These are phyloP conservation scores for Lotmaria passim DNA, from an alignment of 208 protist species.

Conservation along the genomic window DNA sequence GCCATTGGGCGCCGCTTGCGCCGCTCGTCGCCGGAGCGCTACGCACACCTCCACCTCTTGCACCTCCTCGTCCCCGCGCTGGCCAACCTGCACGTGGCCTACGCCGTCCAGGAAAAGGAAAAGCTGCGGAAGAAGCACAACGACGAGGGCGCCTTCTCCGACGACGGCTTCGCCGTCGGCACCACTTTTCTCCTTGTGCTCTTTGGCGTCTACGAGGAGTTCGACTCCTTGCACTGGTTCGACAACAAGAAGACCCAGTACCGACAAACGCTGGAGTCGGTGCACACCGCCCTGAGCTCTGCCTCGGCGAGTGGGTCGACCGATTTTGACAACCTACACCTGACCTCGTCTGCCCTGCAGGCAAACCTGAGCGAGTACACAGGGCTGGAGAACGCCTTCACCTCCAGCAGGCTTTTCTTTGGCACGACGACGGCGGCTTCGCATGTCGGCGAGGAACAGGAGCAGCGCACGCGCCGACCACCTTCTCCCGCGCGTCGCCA, in stretches of 20 bases:
- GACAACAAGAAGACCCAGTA: slow-evolving; percentile 55
- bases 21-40: slow-evolving; percentile 34
- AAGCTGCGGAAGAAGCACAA: slow-evolving; percentile 92
- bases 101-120: slow-evolving; percentile 95
- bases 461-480: not conserved
- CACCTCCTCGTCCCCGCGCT: slow-evolving; percentile 96
- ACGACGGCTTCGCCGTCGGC: slow-evolving; percentile 98
- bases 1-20: slow-evolving; percentile 82
- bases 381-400: slow-evolving; percentile 70
- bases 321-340: slow-evolving; percentile 70
- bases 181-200: slow-evolving; percentile 95
- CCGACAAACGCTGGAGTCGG: slow-evolving; percentile 17
- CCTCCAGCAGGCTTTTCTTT: slow-evolving; percentile 74
- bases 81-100: slow-evolving; percentile 93
- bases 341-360: slow-evolving; percentile 65
- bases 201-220: slow-evolving; percentile 91
- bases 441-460: not conserved
- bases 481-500: not conserved
- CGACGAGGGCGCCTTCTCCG: slow-evolving; percentile 89
- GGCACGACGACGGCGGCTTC: slow-evolving; percentile 4
- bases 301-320: slow-evolving; percentile 21
- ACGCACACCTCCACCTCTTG: slow-evolving; percentile 92
- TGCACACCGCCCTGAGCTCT: slow-evolving; percentile 15
- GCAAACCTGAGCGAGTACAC: slow-evolving; percentile 60
- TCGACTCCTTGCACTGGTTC: slow-evolving; percentile 97